Conservation (phyloP, 305 asterid species). For the Euphrasia arctica region DNA sequence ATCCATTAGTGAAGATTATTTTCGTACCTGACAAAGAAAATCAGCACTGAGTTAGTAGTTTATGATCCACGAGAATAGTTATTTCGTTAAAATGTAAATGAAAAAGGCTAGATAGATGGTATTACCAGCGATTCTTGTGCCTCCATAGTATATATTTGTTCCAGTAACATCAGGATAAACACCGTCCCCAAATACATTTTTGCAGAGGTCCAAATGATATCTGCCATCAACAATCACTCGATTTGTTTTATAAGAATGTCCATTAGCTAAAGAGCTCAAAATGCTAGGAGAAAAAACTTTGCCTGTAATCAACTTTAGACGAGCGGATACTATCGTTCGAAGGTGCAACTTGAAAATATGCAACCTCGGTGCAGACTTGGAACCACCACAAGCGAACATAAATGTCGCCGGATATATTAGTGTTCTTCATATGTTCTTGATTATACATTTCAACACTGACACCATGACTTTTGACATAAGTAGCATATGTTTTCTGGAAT, state of each 20-base stretch:
- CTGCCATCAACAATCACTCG: slow-evolving; percentile 44
- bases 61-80: neutral
- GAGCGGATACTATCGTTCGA: slow-evolving; percentile 92
- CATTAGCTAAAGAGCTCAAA: slow-evolving; percentile 13
- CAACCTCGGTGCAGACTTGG: slow-evolving; percentile 99
- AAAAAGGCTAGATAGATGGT: neutral
- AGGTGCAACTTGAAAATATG: slow-evolving; percentile 97
- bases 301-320: slow-evolving; percentile 68
- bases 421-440: slow-evolving; percentile 65
- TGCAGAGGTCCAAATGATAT: slow-evolving; percentile 95
- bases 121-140: slow-evolving; percentile 80
- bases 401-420: slow-evolving; percentile 37
- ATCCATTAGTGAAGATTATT: slow-evolving; percentile 88
- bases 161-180: slow-evolving; percentile 77
- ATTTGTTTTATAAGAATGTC: slow-evolving; percentile 22
- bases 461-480: slow-evolving; percentile 57
- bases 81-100: neutral
- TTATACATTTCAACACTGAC: slow-evolving; percentile 59
- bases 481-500: slow-evolving; percentile 88
- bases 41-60: slow-evolving; percentile 14
- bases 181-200: slow-evolving; percentile 77
- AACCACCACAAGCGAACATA: slow-evolving; percentile 97
- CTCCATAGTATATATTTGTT: slow-evolving; percentile 92
- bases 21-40: slow-evolving; percentile 56
- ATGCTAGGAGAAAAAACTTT: slow-evolving; percentile 17